Base-by-base conservation (phyloP, 495 filamentous ascomycete genomes). In the Neurospora intermedia region DNA sequence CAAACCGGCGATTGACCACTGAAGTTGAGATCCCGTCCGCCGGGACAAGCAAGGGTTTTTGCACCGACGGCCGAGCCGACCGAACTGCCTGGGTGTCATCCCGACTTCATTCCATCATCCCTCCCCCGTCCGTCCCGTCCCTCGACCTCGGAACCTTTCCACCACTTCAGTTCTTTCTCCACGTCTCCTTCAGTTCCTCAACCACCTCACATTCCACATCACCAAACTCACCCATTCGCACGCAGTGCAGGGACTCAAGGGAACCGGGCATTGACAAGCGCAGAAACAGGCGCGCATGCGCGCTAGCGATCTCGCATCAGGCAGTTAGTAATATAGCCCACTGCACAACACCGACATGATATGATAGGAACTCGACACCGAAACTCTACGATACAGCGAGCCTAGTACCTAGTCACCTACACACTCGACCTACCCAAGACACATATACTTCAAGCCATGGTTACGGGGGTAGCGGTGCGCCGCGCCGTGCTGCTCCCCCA, bases 401-500 rank as follows among this genome's bases (percentile, higher is more conserved):
- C 45, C 54, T 66, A 66, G 54, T 66, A 69, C 41, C 27, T 35
- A 66, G 54, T 35, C 3, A 66, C 54, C 54, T 66, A 66, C 27
- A 59, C 48, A 66, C 20, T 40, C 69, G 43, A 41, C n/a, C 43
- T 35, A 46, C 13, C 39, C 6, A 43, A 69, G 27, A 72, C 16
- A 71, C 71, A 43, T 20, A 23, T 40, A 71, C 54, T 35, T 45
- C 42, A 75, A 27, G 54, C 45, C 71, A 80, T 82, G 81, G 78
- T 74, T 77, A 73, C 79, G 78, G 81, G 81, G 75, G 80, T 76
- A 69, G 79, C 78, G 73, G 73, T 80, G 71, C 81, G 78, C 72
- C 81, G 78, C 71, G 77, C 76, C 69, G 74, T 73, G 73, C 80
- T 82, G 80, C 78, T 81, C 75, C 80, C 79, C 71, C 79, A 79